Percentiles rank a stretch among this genome's conserved stretches.
Conservation (phyloP, 768 basidiomycete species). For the Collybia sordida region DNA sequence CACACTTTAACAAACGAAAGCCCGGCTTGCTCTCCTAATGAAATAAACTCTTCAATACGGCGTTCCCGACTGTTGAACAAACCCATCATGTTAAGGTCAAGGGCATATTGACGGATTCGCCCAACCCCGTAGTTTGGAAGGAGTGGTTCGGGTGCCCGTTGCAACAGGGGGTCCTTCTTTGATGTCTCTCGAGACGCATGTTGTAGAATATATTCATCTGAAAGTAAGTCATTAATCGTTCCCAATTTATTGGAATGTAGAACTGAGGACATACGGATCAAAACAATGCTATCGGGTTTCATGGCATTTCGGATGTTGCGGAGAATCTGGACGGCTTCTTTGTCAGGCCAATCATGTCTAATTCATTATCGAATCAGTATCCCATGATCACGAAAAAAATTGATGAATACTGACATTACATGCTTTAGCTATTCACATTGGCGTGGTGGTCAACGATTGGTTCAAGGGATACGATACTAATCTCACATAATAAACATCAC, state of each 20-base stretch:
- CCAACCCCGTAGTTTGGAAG: constrained; percentile 49
- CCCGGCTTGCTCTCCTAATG: too few species aligned
- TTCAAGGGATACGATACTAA: background rate
- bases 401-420: constrained; percentile 27
- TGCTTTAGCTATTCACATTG: constrained; percentile 27
- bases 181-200: constrained; percentile 22
- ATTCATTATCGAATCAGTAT: background rate
- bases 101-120: constrained; percentile 36
- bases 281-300: constrained; percentile 24
- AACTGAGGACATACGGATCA: constrained; percentile 28
- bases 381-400: background rate
- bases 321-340: constrained; percentile 27
- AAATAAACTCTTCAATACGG: constrained; percentile 36
- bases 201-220: constrained; percentile 40
- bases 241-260: too few species aligned
- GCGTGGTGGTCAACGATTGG: background rate
- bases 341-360: constrained; percentile 42
- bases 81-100: constrained; percentile 47
- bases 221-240: too few species aligned
- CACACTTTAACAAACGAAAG: too few species aligned
- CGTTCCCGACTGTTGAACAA: constrained; percentile 42
- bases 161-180: background rate
- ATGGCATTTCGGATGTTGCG: constrained; percentile 25
- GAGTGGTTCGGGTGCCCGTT: constrained; percentile 41
- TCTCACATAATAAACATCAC: constrained; percentile 41